Evolutionary conservation across 306 rosid genomes (phyloP), one percentile per base, ranked within the genome.

Genomic region (Quercus wislizeni): DNA sequence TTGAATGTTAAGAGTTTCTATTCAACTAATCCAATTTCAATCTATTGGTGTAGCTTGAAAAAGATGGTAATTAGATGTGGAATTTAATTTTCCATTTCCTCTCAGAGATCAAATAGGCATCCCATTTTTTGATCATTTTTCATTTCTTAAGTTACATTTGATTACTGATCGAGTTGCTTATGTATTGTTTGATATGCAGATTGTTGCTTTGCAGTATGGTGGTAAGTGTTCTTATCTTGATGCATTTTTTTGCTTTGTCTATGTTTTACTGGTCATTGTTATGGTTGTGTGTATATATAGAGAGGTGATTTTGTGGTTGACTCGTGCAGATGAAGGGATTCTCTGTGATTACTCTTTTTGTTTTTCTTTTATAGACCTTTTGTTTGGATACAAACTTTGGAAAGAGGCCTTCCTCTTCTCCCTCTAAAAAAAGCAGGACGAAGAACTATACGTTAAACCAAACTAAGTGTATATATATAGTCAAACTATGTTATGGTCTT

Each of bases 131-230:
- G 31, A 33, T 35, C n/a, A 9, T 17, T 35, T n/a, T 18, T 49
- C 14, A 8, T 19, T 35, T 35, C 52, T n/a, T 12, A 4, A 35
- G 38, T 68, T 68, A 1, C 17, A 30, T 64, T 59, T 64, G 72
- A 68, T 68, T 23, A 10, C 72, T 35, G 27, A 68, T 33, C 2
- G 17, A 61, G 23, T 33, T 33, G 11, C 15, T 68, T 9, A 12
- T n/a, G 12, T 35, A 6, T 68, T 68, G 72, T 68, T 68, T 35
- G 25, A 17, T 73, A 15, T 83, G 88, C 97, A 93, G 98, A 88
- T 85, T 93, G 97, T 75, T 93, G 97, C 87, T 82, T 92, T 41
- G 82, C 97, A 55, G 20, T 83, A 27, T 90, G 87, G 84, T 92
- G 97, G 97, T 91, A 79, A 78, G 91, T 77, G 21, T 17, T 78